Conservation (phyloP, 257 asterid genomes). For the Penstemon davidsonii region DNA sequence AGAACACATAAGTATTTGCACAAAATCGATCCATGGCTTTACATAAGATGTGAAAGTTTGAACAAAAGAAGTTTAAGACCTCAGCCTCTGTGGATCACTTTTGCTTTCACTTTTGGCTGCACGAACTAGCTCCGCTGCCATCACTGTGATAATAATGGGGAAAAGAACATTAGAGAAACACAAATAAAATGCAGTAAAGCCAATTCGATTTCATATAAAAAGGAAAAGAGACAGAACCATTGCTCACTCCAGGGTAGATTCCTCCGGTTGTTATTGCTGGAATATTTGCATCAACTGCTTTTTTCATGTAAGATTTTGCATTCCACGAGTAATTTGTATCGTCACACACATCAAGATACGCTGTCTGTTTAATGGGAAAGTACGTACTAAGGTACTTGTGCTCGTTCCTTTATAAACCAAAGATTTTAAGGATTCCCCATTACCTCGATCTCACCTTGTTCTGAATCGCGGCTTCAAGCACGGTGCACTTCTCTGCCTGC, state of each 20-base stretch:
- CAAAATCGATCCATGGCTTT: too few relatives aligned
- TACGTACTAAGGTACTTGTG: slow-evolving; percentile 1
- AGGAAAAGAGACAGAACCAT: slow-evolving; percentile 56
- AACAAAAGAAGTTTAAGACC: slow-evolving; percentile 42
- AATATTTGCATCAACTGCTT: slow-evolving; percentile 68
- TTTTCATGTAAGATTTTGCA: slow-evolving; percentile 76
- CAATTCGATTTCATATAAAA: slow-evolving; percentile 30
- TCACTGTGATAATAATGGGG: slow-evolving; percentile 51
- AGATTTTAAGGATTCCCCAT: slow-evolving; percentile 28
- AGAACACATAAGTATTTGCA: slow-evolving; percentile 8
- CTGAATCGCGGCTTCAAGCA: slow-evolving; percentile 89
- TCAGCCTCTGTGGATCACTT: slow-evolving; percentile 75
- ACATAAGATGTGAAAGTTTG: not conserved
- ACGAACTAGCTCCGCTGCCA: slow-evolving; percentile 98
- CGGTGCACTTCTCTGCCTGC: slow-evolving; percentile 69
- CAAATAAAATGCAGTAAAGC: not conserved
- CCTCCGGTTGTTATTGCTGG: slow-evolving; percentile 95
- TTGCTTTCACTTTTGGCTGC: slow-evolving; percentile 58
- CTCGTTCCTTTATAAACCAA: not conserved
- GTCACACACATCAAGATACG: slow-evolving; percentile 93
- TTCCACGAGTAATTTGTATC: slow-evolving; percentile 74
- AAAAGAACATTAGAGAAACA: slow-evolving; percentile 21
- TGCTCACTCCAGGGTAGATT: slow-evolving; percentile 99
- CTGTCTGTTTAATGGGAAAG: slow-evolving; percentile 55
- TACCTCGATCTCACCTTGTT: slow-evolving; percentile 96